phyloP scores from a whole-genome alignment of 2,329 filamentous ascomycete species.

The Diplodia corticola region DNA sequence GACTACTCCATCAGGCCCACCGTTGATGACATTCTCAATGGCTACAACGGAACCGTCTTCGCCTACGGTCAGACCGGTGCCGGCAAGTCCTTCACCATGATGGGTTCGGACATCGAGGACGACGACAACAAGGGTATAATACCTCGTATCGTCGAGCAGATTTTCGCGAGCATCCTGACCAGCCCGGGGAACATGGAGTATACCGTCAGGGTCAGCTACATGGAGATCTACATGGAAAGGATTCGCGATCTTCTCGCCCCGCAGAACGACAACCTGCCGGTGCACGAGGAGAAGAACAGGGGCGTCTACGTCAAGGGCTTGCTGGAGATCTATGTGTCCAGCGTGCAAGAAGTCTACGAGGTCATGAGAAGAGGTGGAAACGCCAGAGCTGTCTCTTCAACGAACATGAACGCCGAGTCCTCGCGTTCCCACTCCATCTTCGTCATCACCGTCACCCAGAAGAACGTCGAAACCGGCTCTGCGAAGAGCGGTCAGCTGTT shows the following conservation, averaged over 20 bases:
- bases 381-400: constrained; percentile 87
- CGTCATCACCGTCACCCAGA: constrained; percentile 94
- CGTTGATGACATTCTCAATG: constrained; percentile 96
- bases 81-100: constrained; percentile 99
- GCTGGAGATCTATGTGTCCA: constrained; percentile 92
- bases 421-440: constrained; percentile 98
- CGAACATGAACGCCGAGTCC: constrained; percentile 99
- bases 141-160: constrained; percentile 94
- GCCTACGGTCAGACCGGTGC: constrained; percentile 98
- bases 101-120: constrained; percentile 93
- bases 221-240: constrained; percentile 99
- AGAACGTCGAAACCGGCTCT: constrained; percentile 94
- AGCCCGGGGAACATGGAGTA: constrained; percentile 95
- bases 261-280: constrained; percentile 91
- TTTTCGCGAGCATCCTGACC: constrained; percentile 90
- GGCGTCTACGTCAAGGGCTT: constrained; percentile 97
- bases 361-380: constrained; percentile 92
- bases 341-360: constrained; percentile 93
- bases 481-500: constrained; percentile 96
- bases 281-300: constrained; percentile 96
- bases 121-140: constrained; percentile 88
- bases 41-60: constrained; percentile 98
- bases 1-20: constrained; percentile 96
- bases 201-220: constrained; percentile 97
- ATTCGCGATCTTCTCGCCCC: constrained; percentile 92